Evolutionary conservation across 495 filamentous ascomycete genomes (phyloP), one percentile per base, ranked within the genome.

Genomic region (Lichenothelia convexa): DNA sequence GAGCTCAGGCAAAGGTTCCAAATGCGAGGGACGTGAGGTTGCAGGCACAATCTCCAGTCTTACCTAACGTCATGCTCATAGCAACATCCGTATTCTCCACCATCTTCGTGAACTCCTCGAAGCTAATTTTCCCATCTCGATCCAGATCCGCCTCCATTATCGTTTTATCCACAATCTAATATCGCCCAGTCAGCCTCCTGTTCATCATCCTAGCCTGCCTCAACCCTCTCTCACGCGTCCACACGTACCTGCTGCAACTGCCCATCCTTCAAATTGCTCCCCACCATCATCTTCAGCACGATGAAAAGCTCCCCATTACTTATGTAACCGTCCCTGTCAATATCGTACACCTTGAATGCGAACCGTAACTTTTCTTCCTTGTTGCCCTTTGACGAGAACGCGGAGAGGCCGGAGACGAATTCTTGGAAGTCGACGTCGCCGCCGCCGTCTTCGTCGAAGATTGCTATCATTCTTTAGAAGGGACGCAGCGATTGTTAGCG

Each of bases 401-500:
- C 89, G 49, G 77, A 84, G 15, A 99, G 67, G 4, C 89, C 89
- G 4, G 80, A 87, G 16, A 99, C 89, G 63, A 99, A 99, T 59
- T 99, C 89, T 50, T 95, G 83, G 64, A 99, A 99, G 58, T 99
- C 89, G 48, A 99, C 89, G 46, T 92, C 81, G 45, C 89, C 89
- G 44, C 89, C 87, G 43, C 89, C 89, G 58, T 99, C 89, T 59
- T 99, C 89, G 56, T 99, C 89, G 57, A 99, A 95, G 48, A 99
- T 99, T 8, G 91, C 89, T 49, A 99, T 99, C 85, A 99, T 92
- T n/a, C n/a, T n/a, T n/a, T n/a, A n/a, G n/a, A n/a, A n/a, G n/a
- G n/a, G n/a, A n/a, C n/a, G n/a, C n/a, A n/a, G n/a, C n/a, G n/a
- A n/a, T n/a, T n/a, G n/a, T n/a, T n/a, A n/a, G n/a, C n/a, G n/a